Evolutionary conservation across 1,284 basidiomycete genomes (phyloP), one percentile per base, ranked within the genome.

Genomic region (Calocybe gambosa): DNA sequence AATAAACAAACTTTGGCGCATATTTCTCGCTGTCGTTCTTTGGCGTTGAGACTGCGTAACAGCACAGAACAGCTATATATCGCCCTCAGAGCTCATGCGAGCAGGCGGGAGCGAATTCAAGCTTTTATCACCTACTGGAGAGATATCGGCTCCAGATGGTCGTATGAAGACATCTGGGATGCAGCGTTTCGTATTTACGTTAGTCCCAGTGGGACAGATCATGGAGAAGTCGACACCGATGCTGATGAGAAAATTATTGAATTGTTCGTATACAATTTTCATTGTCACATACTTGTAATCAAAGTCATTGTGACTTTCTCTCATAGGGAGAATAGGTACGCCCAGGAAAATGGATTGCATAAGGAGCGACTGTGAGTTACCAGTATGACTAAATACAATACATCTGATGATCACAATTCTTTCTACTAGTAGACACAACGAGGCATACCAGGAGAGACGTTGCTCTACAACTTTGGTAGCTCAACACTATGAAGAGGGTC

Each of bases 101-200:
- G 31, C 0, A 50, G 46, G 37, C 46, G 50, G n/a, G 31, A 46
- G 19, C 55, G 58, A 19, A 38, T 57, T 18, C 47, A 55, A 28
- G 39, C 37, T 3, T 56, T 49, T 31, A 18, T 51, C 12, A 15
- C 42, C 9, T 41, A 56, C 39, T 58, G 55, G 56, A 40, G 31
- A 7, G 35, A 40, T 28, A 41, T 41, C 1, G 9, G n/a, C 12
- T 43, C 43, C 9, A 21, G 35, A 1, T 59, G 56, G 58, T 46
- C 44, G 1, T 50, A 51, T 15, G 34, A 50, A n/a, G 58, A 58
- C 18, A 45, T 58, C 2, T 59, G 57, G 54, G 43, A 46, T 2
- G 56, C 52, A 1, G 5, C 45, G 28, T 49, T 58, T 25, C 46
- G 45, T 9, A 35, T 55, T 7, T 39, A 39, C 13, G 42, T 36